Conservation (phyloP, 2,329 filamentous ascomycete genomes). For the Fusarium anguioides region DNA sequence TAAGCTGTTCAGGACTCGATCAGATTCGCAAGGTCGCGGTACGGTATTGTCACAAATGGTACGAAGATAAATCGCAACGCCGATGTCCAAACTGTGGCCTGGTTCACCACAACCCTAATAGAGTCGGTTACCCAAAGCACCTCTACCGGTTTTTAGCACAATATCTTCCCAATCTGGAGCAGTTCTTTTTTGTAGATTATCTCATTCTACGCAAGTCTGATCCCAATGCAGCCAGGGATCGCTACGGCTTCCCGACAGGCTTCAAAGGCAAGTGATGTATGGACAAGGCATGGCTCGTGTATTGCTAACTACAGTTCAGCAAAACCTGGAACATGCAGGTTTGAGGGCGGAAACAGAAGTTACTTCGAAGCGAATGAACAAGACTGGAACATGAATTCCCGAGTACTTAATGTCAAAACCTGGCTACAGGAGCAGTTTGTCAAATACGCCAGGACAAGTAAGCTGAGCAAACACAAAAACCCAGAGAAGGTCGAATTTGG, state of each 20-base stretch:
- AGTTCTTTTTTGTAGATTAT: constrained; percentile 60
- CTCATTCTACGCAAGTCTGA: constrained; percentile 50
- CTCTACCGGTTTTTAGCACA: constrained; percentile 58
- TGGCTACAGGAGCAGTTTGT: constrained; percentile 56
- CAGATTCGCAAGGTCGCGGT: constrained; percentile 55
- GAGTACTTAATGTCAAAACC: constrained; percentile 50
- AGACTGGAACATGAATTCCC: constrained; percentile 51
- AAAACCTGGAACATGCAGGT: constrained; percentile 13
- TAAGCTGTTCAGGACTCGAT: constrained; percentile 46
- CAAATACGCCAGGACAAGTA: constrained; percentile 51
- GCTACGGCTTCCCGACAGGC: neutral
- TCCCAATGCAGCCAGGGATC: neutral
- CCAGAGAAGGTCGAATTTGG: constrained; percentile 55
- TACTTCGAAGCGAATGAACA: constrained; percentile 51
- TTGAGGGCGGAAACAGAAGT: constrained; percentile 39
- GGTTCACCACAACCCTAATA: constrained; percentile 43
- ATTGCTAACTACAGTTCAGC: constrained; percentile 24
- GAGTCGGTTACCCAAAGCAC: constrained; percentile 52
- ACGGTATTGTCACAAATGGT: constrained; percentile 57
- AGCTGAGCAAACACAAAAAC: constrained; percentile 45
- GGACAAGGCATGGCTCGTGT: neutral
- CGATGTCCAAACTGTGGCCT: constrained; percentile 52
- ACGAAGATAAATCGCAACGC: constrained; percentile 40
- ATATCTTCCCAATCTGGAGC: constrained; percentile 55
- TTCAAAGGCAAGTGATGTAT: constrained; percentile 17